These are phyloP conservation scores for Leccinum disarticulatum DNA, from an alignment of 768 basidiomycete species.

Conservation along the genomic window DNA sequence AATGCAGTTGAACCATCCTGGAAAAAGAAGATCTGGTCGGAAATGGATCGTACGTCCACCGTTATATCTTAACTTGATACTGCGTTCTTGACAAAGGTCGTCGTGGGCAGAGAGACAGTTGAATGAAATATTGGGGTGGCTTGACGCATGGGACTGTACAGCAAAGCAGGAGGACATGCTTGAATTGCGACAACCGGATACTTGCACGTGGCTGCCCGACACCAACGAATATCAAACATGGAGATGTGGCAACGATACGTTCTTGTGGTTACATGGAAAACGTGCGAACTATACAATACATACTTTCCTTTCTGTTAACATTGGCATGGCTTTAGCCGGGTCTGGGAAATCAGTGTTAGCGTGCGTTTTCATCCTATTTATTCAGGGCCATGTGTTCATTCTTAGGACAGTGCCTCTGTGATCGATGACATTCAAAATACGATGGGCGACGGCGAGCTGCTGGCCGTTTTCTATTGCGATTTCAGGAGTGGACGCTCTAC, in stretches of 20 bases:
- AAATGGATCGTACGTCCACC: neutral
- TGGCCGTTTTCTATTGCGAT: neutral
- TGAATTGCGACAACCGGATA: too few species aligned
- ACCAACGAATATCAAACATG: neutral
- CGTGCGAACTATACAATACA: neutral
- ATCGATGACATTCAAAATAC: neutral
- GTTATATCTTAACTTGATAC: neutral
- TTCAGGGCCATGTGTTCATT: neutral
- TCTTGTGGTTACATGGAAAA: neutral
- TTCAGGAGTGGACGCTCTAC: neutral
- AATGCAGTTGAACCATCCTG: neutral
- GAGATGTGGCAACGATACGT: neutral
- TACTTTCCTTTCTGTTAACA: neutral
- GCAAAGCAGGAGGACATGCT: neutral
- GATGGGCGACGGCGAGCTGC: neutral
- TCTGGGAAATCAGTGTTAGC: neutral
- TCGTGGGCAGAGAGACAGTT: neutral
- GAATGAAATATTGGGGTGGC: neutral
- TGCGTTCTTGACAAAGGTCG: neutral
- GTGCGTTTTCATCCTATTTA: neutral
- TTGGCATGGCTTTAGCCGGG: neutral
- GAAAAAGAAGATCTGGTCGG: neutral
- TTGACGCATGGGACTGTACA: neutral
- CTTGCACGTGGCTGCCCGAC: too few species aligned
- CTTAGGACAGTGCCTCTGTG: neutral